Evolutionary conservation across 1,284 basidiomycete genomes (phyloP), one percentile per base, ranked within the genome.

Genomic region (Tylopilus sp.): DNA sequence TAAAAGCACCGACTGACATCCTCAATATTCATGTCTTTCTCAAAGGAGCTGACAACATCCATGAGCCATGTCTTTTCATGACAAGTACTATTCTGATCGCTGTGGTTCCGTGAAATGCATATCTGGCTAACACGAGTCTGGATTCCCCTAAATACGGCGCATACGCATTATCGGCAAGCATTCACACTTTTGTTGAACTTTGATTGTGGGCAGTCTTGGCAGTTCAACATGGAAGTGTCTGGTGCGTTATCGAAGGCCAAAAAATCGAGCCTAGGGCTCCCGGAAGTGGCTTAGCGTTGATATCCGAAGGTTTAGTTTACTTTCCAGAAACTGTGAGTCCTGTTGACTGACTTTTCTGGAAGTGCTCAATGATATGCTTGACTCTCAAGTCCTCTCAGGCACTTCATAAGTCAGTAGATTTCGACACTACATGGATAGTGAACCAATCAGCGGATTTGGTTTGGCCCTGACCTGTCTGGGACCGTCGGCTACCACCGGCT

Each of bases 341-440:
- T 11, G 29, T 30, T 51, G 6, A 39, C 44, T 49, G 16, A 62
- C 34, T 13, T 36, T 41, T 38, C 23, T 48, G 30, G 39, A 65
- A 83, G 91, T 96, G 1, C 71, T 94, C 29, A 93, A 95, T 60
- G 92, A 94, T 64, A 89, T 94, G 29, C 73, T 94, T 33, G 87
- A 90, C 60, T 89, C 89, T 86, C 86, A 58, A 61, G 82, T 41
- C 61, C 6, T 3, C 2, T 23, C 10, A 10, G 2, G 15, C 30
- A 15, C 38, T 42, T 31, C 30, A 16, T 28, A 29, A 37, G 43
- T 19, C 34, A 34, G 13, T 16, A 41, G 19, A 36, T 18, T n/a
- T n/a, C n/a, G n/a, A n/a, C n/a, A 44, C 21, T 28, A 13, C 38
- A 86, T 89, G 85, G 88, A 92, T 59, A 84, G 84, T 53, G 87